These are phyloP conservation scores for Aurifilum marmelostoma DNA, from an alignment of 2,329 filamentous ascomycete genomes.

Conservation along the genomic window DNA sequence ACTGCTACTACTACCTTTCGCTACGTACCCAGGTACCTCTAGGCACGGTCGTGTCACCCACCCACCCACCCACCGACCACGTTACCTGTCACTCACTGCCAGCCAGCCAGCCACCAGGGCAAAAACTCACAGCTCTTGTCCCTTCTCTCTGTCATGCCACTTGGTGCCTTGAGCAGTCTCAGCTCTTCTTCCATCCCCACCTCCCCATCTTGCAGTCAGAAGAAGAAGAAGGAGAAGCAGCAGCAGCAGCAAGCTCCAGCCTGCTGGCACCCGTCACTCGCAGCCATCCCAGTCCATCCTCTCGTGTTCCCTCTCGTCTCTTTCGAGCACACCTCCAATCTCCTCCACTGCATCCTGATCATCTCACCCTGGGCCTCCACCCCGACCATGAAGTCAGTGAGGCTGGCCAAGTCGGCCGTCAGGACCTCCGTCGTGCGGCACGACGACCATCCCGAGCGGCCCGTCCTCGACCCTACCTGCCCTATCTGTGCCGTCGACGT, in stretches of 20 bases:
- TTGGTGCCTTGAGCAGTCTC: slow-evolving; percentile 17
- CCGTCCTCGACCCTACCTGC: slow-evolving; percentile 25
- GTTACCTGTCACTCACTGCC: slow-evolving; percentile 8
- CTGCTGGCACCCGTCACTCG: slow-evolving; percentile 11
- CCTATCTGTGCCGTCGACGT: slow-evolving; percentile 30
- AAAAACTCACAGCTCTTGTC: not conserved
- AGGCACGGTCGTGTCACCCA: not conserved
- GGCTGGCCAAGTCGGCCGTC: slow-evolving; percentile 25
- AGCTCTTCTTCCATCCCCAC: slow-evolving; percentile 1
- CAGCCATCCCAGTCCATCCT: slow-evolving; percentile 22
- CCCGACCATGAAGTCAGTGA: slow-evolving; percentile 25
- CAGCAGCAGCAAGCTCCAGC: slow-evolving; percentile 4
- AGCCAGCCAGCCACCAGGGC: not conserved
- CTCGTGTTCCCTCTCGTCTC: slow-evolving; percentile 22
- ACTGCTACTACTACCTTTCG: not conserved
- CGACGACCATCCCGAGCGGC: slow-evolving; percentile 20
- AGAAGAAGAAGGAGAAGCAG: too few relatives aligned
- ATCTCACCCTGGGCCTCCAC: not conserved
- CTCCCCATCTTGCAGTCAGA: slow-evolving; percentile 9
- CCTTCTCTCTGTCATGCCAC: slow-evolving; percentile 11
- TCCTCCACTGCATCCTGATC: slow-evolving; percentile 17
- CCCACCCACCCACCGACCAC: not conserved
- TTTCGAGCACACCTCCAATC: slow-evolving; percentile 14
- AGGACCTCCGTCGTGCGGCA: slow-evolving; percentile 28
- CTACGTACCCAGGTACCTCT: slow-evolving; percentile 3